Percentiles rank a stretch among this genome's conserved stretches.
Conservation (phyloP, 192 early-diverging fungal genomes). For the Umbelopsis ramanniana region DNA sequence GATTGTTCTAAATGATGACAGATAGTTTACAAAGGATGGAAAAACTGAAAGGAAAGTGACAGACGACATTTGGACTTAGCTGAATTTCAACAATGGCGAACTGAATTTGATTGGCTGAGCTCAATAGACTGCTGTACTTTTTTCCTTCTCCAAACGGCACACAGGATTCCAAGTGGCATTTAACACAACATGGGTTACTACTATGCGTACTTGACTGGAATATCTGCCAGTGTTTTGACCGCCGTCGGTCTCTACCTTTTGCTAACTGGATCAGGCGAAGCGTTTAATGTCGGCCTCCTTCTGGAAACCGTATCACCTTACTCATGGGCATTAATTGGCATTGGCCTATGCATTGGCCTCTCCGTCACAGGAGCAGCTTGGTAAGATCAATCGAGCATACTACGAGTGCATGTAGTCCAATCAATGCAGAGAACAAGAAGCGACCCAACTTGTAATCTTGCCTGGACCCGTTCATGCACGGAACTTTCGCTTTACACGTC, state of each 20-base stretch:
- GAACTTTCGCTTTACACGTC: conserved; percentile 1
- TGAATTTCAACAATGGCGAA: too few species aligned
- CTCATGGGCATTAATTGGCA: conserved; percentile 88
- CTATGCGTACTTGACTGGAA: conserved; percentile 29
- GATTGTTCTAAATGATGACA: too few species aligned
- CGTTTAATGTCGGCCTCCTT: conserved; percentile 86
- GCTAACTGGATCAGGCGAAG: conserved; percentile 86
- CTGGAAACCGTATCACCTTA: conserved; percentile 80
- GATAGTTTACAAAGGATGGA: too few species aligned
- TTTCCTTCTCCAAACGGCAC: too few species aligned
- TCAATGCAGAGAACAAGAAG: background rate
- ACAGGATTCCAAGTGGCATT: conserved; percentile 15
- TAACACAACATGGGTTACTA: conserved; percentile 25
- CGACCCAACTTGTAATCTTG: background rate
- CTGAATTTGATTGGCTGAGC: too few species aligned
- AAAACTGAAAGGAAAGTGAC: too few species aligned
- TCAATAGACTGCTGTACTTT: too few species aligned
- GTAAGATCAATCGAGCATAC: conserved; percentile 43
- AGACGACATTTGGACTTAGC: too few species aligned
- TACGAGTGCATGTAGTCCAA: background rate
- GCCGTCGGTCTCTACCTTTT: conserved; percentile 82
- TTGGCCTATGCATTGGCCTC: conserved; percentile 82
- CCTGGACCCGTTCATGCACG: background rate
- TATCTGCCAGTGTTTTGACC: conserved; percentile 39
- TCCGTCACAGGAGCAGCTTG: conserved; percentile 94